Conservation (phyloP, 176 grass and related monocot species). For the Pharus latifolius region DNA sequence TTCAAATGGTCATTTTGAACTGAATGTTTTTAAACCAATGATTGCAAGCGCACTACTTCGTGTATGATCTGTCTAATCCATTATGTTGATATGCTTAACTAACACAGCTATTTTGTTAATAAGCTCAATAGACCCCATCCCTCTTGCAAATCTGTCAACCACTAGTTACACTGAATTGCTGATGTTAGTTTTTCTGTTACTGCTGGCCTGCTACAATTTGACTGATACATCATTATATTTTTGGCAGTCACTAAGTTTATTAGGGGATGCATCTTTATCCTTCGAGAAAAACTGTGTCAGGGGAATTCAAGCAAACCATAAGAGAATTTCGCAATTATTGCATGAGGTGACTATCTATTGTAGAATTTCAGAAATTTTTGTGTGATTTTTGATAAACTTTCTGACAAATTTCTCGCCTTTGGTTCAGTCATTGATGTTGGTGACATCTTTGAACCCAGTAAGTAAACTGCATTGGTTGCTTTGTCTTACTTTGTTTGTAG, state of each 20-base stretch:
- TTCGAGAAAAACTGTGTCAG: constrained; percentile 97
- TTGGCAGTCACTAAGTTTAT: constrained; percentile 69
- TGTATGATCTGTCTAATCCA: constrained; percentile 36
- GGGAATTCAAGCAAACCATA: constrained; percentile 86
- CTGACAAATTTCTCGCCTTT: constrained; percentile 16
- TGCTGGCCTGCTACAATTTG: not conserved
- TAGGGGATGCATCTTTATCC: constrained; percentile 82
- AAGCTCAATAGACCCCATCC: not conserved
- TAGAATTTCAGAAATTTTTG: not conserved
- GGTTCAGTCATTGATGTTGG: constrained; percentile 88
- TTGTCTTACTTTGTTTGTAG: not conserved
- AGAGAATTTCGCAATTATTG: constrained; percentile 86
- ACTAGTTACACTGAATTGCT: not conserved
- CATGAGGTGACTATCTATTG: constrained; percentile 57
- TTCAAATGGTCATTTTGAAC: constrained; percentile 89
- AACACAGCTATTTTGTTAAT: not conserved
- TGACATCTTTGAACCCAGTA: constrained; percentile 96
- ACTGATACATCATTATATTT: not conserved
- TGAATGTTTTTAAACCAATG: constrained; percentile 93
- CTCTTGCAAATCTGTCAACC: not conserved
- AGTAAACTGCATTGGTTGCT: constrained; percentile 27
- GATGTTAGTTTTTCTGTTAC: constrained; percentile 6
- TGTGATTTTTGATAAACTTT: not conserved
- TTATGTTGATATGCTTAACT: not conserved
- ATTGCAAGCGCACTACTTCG: constrained; percentile 85